Conservation (phyloP, 768 basidiomycete species). For the Sistotremastrum suecicum region DNA sequence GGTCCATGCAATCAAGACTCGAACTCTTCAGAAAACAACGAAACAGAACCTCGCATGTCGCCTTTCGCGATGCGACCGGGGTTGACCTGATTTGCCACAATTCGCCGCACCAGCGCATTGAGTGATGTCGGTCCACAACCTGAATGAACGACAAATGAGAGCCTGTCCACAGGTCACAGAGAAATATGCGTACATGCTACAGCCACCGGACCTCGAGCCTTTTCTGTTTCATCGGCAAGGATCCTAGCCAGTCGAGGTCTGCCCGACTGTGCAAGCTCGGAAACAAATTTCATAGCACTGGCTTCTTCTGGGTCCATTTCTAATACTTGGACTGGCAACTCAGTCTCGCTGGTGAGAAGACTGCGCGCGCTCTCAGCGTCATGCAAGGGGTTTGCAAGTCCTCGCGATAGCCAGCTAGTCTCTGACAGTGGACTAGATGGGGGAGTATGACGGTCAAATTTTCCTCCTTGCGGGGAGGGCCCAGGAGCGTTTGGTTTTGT, state of each 20-base stretch:
- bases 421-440: neutral
- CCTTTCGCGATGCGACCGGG: slow-evolving; percentile 36
- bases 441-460: neutral
- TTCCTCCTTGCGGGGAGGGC: neutral
- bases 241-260: slow-evolving; percentile 51
- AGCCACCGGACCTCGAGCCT: slow-evolving; percentile 37
- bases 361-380: slow-evolving; percentile 9
- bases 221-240: slow-evolving; percentile 48
- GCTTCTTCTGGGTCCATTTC: slow-evolving; percentile 43
- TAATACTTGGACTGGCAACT: slow-evolving; percentile 12
- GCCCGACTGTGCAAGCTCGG: slow-evolving; percentile 52
- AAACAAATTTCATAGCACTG: slow-evolving; percentile 39
- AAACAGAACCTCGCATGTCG: slow-evolving; percentile 43
- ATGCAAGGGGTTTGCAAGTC: slow-evolving; percentile 7
- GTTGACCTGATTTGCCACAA: slow-evolving; percentile 46
- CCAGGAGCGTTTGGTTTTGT: neutral
- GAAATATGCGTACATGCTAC: slow-evolving; percentile 48
- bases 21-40: slow-evolving; percentile 56
- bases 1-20: slow-evolving; percentile 27
- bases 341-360: slow-evolving; percentile 13
- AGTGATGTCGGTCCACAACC: slow-evolving; percentile 64
- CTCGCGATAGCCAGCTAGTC: neutral
- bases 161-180: neutral
- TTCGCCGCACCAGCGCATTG: slow-evolving; percentile 53
- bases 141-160: slow-evolving; percentile 12